A percentile compares a stretch with the other conserved stretches of the same genome.
phyloP scores from a whole-genome alignment of 768 basidiomycete species.

The Exsudoporus frostii region DNA sequence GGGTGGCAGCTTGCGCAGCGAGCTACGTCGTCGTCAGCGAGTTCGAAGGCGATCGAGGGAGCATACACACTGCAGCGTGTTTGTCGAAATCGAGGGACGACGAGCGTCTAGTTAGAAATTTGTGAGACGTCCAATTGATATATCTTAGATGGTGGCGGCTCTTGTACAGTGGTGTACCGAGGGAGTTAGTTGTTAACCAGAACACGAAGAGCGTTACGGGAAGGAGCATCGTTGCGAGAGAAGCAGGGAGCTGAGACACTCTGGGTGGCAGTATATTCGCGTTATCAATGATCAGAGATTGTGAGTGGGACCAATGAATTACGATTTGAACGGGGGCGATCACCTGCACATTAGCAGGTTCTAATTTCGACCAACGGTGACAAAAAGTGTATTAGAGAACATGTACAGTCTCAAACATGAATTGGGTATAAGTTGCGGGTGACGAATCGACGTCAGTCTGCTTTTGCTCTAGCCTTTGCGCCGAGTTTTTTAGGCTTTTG shows the following conservation, averaged over 20 bases:
- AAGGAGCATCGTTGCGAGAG: conserved; percentile 12
- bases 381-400: conserved; percentile 23
- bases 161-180: conserved; percentile 14
- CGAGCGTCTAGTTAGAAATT: background rate
- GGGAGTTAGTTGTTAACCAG: background rate
- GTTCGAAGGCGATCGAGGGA: background rate
- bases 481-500: conserved; percentile 33
- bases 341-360: background rate
- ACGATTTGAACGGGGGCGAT: conserved; percentile 2
- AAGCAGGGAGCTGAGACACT: background rate
- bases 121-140: background rate
- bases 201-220: conserved; percentile 3
- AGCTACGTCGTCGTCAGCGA: conserved; percentile 11
- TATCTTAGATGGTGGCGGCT: background rate
- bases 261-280: too few species aligned
- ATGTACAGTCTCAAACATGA: background rate
- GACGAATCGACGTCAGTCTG: conserved; percentile 6
- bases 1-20: conserved; percentile 8
- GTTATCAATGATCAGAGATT: conserved; percentile 10
- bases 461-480: conserved; percentile 28
- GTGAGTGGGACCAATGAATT: conserved; percentile 7
- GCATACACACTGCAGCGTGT: conserved; percentile 8
- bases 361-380: conserved; percentile 3
- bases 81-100: background rate
- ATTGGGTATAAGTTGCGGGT: background rate